These are phyloP conservation scores for Candida orba DNA, from an alignment of 805 yeast species.

Conservation along the genomic window DNA sequence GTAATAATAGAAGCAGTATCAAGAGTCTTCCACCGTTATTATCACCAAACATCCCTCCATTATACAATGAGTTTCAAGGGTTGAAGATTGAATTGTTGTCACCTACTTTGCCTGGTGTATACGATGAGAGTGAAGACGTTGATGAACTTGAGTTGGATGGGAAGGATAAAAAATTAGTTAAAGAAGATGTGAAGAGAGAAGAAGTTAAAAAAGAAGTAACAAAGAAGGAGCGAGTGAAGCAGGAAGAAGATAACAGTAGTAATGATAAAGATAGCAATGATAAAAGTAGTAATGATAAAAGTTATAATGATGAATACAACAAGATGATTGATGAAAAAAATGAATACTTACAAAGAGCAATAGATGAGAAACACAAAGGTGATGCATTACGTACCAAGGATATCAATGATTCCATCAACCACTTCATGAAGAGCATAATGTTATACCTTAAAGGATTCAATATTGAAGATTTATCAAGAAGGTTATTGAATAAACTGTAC, in stretches of 20 bases:
- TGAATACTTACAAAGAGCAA: too few relatives aligned
- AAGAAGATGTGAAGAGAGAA: not conserved
- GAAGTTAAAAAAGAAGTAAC: too few relatives aligned
- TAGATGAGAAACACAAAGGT: conserved; percentile 14
- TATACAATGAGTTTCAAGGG: not conserved
- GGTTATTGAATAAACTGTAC: conserved; percentile 7
- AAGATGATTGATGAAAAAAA: too few relatives aligned
- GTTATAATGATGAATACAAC: too few relatives aligned
- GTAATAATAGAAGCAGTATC: not conserved
- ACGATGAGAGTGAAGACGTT: too few relatives aligned
- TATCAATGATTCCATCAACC: conserved; percentile 3
- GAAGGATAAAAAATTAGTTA: too few relatives aligned
- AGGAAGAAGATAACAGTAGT: too few relatives aligned
- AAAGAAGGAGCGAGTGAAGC: too few relatives aligned
- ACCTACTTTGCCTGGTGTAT: conserved; percentile 5
- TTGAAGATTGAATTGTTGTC: conserved; percentile 9
- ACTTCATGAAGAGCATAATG: conserved; percentile 16
- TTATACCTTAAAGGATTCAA: conserved; percentile 17
- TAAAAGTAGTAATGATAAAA: too few relatives aligned
- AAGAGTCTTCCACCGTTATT: conserved; percentile 12
- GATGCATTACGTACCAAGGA: conserved; percentile 5
- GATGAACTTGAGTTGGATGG: too few relatives aligned
- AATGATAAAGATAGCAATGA: too few relatives aligned
- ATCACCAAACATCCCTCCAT: conserved; percentile 11
- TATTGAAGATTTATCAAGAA: conserved; percentile 16